Conservation (phyloP, 305 asterid species). For the Fraxinus floribunda region DNA sequence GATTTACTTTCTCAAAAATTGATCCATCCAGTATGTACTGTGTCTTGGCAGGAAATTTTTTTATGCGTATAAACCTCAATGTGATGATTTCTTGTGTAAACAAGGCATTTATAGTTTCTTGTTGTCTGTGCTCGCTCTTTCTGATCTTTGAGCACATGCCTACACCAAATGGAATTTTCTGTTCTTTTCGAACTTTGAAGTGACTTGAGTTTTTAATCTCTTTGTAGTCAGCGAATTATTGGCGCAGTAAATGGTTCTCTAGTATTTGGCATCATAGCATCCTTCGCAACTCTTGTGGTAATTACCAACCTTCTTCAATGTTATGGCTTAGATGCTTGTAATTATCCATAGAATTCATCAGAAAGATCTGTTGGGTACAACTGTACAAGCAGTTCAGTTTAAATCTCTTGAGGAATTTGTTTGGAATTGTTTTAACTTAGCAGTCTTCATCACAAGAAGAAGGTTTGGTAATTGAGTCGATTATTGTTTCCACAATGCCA, state of each 20-base stretch:
- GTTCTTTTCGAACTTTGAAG: constrained; percentile 5
- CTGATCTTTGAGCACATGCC: background rate
- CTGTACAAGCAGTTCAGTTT: background rate
- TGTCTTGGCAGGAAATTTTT: constrained; percentile 3
- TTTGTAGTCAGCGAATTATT: constrained; percentile 68
- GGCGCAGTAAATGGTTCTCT: constrained; percentile 86
- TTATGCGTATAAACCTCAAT: constrained; percentile 6
- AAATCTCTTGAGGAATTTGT: background rate
- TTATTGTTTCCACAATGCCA: background rate
- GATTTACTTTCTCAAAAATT: constrained; percentile 8
- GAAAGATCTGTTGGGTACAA: background rate
- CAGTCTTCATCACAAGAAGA: background rate
- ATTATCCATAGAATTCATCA: background rate
- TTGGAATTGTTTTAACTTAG: background rate
- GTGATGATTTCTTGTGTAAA: background rate
- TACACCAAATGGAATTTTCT: background rate
- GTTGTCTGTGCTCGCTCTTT: background rate
- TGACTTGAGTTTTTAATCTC: constrained; percentile 27
- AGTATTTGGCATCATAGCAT: constrained; percentile 60
- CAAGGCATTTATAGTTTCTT: background rate
- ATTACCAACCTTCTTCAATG: constrained; percentile 23
- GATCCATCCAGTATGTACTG: background rate
- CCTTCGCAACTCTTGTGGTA: constrained; percentile 88
- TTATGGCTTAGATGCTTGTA: background rate
- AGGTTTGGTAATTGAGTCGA: background rate